Base-by-base conservation (phyloP, 768 basidiomycete species). In the Amanita molliuscula region DNA sequence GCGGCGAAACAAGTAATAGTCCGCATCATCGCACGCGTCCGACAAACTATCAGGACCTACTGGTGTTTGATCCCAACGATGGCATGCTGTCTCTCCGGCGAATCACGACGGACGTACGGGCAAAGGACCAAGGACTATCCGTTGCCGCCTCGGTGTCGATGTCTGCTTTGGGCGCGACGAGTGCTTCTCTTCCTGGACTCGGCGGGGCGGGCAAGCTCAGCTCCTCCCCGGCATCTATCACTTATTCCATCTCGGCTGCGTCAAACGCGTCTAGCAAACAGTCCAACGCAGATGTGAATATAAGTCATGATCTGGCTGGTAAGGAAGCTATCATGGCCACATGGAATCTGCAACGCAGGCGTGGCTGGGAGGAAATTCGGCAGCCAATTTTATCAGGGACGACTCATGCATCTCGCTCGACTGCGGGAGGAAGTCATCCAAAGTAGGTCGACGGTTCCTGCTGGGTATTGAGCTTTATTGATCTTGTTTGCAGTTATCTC, bases 51-150 rank as follows among this genome's bases (percentile, higher is more conserved):
- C 83, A 84, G 59, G 84, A 88, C 51, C 53, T 86, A 3, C 70
- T 88, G 15, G 57, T 87, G 2, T 86, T 88, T 56, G 82, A 88
- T 57, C 77, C 82, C 0, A 62, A 62, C 0, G 76, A 78, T 35
- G 76, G 77, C 0, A 64, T 72, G 3, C 67, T 88, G 18, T 75
- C 76, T 0, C 64, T 87, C 40, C 69, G 79, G 21, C 65, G 84
- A 1, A 61, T 86, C 42, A 62, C 65, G 2, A 50, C 82, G 4
- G 77, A 81, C 31, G 58, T 66, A 41, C 58, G 52, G 31, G 53
- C 59, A 10, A 60, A 37, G 56, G 65, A 56, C 40, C 60, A 52
- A 53, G 65, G 50, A 2, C 23, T 36, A 31, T 43, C 49, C 6
- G 54, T 52, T 37, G 65, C 58, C 45, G 67, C 53, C 42, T 71